Percentiles rank a stretch among this genome's conserved stretches.
Evolutionary conservation across 2,329 filamentous ascomycete species (phyloP).

Genomic region (Achaetomium macrosporum): DNA sequence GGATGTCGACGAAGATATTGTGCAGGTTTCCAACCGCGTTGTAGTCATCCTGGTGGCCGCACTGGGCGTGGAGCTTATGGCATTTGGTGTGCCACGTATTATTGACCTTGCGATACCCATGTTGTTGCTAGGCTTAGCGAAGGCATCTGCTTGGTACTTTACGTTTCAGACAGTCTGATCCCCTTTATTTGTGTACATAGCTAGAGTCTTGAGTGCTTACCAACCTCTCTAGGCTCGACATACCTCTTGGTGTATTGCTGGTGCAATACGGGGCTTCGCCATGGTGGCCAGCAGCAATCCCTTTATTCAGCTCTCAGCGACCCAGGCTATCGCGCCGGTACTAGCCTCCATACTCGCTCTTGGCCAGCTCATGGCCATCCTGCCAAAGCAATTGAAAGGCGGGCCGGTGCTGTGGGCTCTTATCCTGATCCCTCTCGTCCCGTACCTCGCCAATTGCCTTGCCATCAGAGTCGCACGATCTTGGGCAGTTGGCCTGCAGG

Average conservation of each 20-base stretch:
- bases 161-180: constrained; percentile 28
- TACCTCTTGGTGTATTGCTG: constrained; percentile 30
- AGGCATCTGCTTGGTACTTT: constrained; percentile 34
- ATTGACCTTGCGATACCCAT: constrained; percentile 12
- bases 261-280: constrained; percentile 30
- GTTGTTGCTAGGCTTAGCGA: constrained; percentile 26
- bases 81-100: constrained; percentile 25
- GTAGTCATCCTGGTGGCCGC: constrained; percentile 16
- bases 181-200: neutral
- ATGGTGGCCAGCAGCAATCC: constrained; percentile 29
- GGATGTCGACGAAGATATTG: constrained; percentile 28
- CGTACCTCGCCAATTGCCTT: constrained; percentile 28
- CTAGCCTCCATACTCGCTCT: constrained; percentile 29
- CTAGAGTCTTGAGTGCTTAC: neutral
- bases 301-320: constrained; percentile 25
- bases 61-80: constrained; percentile 18
- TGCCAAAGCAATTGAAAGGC: constrained; percentile 29
- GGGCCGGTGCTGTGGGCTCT: constrained; percentile 30
- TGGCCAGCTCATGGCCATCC: constrained; percentile 27
- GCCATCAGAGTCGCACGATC: constrained; percentile 22
- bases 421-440: constrained; percentile 27
- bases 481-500: neutral
- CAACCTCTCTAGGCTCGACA: constrained; percentile 26
- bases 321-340: constrained; percentile 26
- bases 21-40: constrained; percentile 24